Conservation (phyloP, 1,139 yeast genomes). For the Debaryomycetaceae sp. region DNA sequence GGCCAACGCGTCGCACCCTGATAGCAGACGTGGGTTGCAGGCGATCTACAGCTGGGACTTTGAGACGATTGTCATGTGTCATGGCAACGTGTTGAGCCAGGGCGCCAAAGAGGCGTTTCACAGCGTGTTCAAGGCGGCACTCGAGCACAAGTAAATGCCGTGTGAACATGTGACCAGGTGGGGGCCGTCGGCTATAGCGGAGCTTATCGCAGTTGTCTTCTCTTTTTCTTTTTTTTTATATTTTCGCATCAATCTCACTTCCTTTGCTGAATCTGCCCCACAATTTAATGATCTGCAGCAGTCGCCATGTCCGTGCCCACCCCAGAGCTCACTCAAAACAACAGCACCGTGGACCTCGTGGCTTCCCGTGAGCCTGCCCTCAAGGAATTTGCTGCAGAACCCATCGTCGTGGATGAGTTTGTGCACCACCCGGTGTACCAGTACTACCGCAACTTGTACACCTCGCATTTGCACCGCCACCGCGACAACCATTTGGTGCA, state of each 20-base stretch:
- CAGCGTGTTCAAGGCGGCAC: constrained; percentile 4
- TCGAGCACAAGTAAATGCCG: background rate
- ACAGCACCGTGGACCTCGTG: constrained; percentile 6
- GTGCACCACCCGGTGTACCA: constrained; percentile 9
- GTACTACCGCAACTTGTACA: constrained; percentile 10
- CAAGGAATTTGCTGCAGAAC: background rate
- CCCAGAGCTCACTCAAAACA: constrained; percentile 6
- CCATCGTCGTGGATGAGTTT: constrained; percentile 3
- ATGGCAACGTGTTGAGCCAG: constrained; percentile 50
- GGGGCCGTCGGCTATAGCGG: no score
- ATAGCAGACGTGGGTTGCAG: constrained; percentile 22
- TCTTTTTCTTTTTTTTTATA: constrained; percentile 1
- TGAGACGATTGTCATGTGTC: constrained; percentile 50
- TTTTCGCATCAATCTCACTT: no score
- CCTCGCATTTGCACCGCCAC: constrained; percentile 7
- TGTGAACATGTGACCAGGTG: no score
- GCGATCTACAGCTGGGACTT: constrained; percentile 43
- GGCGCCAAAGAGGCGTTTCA: constrained; percentile 34
- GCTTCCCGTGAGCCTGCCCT: background rate
- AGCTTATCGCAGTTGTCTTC: background rate
- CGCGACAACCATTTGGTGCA: constrained; percentile 14
- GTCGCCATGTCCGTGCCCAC: constrained; percentile 4
- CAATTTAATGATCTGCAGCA: no score
- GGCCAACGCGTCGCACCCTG: constrained; percentile 12
- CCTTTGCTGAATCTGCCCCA: no score